phyloP scores from a whole-genome alignment of 2,329 filamentous ascomycete genomes.

The Ambrosiella xylebori region DNA sequence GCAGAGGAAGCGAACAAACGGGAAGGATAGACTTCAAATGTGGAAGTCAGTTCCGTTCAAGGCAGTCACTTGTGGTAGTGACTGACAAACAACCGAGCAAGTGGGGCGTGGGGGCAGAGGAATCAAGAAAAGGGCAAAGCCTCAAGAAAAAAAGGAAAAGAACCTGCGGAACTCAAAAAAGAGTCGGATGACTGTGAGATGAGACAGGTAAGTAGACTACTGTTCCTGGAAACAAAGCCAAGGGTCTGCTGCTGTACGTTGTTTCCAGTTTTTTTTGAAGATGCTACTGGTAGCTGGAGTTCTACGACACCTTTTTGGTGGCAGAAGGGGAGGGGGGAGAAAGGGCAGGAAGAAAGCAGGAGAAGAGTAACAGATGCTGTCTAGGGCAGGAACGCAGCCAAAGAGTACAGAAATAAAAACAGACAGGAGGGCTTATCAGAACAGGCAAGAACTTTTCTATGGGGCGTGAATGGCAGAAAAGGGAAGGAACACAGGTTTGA shows the following conservation, averaged over 20 bases:
- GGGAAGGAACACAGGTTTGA: background rate
- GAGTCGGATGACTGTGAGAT: background rate
- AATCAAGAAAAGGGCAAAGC: background rate
- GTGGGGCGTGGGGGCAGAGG: background rate
- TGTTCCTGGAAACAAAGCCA: background rate
- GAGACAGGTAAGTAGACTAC: background rate
- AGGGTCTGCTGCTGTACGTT: background rate
- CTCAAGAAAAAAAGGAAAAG: background rate
- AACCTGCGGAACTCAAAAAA: background rate
- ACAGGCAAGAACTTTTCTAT: too few species aligned
- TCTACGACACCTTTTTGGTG: background rate
- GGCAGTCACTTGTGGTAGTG: background rate
- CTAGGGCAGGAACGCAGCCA: background rate
- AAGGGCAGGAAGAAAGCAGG: background rate
- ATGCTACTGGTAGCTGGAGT: background rate
- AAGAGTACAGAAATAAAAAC: background rate
- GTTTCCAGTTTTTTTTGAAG: background rate
- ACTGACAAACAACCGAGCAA: background rate
- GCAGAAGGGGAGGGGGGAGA: background rate
- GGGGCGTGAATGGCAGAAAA: too few species aligned
- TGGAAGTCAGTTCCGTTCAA: too few species aligned
- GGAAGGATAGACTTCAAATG: background rate
- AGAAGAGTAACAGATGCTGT: background rate
- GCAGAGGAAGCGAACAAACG: background rate
- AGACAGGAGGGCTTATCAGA: too few species aligned